These are phyloP conservation scores for Pestalotiopsis sp. DNA, from an alignment of 2,329 filamentous ascomycete species.

Conservation along the genomic window DNA sequence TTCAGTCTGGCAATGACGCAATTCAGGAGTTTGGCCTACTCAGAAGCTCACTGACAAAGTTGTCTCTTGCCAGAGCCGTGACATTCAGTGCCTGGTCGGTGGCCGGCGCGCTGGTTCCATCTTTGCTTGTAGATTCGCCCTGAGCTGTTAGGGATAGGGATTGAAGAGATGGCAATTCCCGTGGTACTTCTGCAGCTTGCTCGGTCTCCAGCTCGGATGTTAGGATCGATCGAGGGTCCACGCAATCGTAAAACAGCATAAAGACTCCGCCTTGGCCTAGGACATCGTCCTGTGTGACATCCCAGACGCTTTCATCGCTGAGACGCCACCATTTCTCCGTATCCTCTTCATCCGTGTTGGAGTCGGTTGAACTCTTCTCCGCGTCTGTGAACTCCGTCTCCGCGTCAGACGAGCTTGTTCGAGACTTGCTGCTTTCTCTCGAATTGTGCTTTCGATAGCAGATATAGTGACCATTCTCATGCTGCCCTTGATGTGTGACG, in stretches of 20 bases:
- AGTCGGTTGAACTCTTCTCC: slow-evolving; percentile 22
- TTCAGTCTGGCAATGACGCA: not conserved
- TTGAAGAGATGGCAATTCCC: not conserved
- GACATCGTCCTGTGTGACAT: slow-evolving; percentile 73
- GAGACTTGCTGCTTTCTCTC: slow-evolving; percentile 9
- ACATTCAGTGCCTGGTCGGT: not conserved
- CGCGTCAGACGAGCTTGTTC: slow-evolving; percentile 16
- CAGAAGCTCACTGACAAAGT: not conserved
- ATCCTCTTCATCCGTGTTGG: slow-evolving; percentile 13
- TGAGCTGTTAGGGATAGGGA: not conserved
- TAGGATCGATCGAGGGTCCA: slow-evolving; percentile 56
- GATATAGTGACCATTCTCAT: slow-evolving; percentile 95
- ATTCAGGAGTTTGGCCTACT: slow-evolving; percentile 4
- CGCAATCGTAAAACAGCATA: slow-evolving; percentile 93
- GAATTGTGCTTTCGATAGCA: slow-evolving; percentile 76
- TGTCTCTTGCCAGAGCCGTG: not conserved
- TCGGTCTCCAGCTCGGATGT: not conserved
- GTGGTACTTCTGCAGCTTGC: not conserved
- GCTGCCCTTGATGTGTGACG: slow-evolving; percentile 85
- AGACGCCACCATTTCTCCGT: slow-evolving; percentile 78
- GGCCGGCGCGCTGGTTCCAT: not conserved
- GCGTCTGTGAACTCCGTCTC: slow-evolving; percentile 17
- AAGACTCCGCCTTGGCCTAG: slow-evolving; percentile 82
- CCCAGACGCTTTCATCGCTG: slow-evolving; percentile 83
- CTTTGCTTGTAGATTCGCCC: not conserved